Evolutionary conservation across 495 filamentous ascomycete species (phyloP).

Genomic region (Hyphodiscus hymeniophilus): DNA sequence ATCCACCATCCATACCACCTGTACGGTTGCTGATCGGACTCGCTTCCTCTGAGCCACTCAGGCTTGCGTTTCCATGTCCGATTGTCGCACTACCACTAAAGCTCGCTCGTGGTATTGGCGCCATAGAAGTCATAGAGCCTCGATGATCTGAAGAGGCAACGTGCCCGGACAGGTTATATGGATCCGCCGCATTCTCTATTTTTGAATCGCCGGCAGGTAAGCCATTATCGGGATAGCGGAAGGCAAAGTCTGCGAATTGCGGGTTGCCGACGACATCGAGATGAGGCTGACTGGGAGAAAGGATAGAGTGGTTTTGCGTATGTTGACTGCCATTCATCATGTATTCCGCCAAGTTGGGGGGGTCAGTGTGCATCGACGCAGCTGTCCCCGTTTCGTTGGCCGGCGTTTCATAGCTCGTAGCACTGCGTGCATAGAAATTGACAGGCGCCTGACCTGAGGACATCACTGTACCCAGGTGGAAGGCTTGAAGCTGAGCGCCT

Average conservation of each 20-base stretch:
- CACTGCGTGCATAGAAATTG: constrained; percentile 12
- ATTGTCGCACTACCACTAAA: constrained; percentile 9
- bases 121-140: constrained; percentile 15
- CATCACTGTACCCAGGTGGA: constrained; percentile 5
- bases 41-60: constrained; percentile 35
- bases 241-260: constrained; percentile 22
- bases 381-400: constrained; percentile 2
- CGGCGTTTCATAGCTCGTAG: constrained; percentile 8
- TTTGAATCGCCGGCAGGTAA: constrained; percentile 11
- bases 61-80: constrained; percentile 14
- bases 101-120: constrained; percentile 11
- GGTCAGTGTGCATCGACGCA: constrained; percentile 11
- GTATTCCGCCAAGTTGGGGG: constrained; percentile 20
- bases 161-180: constrained; percentile 12
- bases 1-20: constrained; percentile 29
- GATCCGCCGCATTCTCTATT: constrained; percentile 11
- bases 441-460: constrained; percentile 11
- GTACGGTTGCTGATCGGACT: constrained; percentile 38
- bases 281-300: constrained; percentile 11
- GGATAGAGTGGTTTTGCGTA: constrained; percentile 1
- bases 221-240: constrained; percentile 11
- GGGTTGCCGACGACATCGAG: constrained; percentile 16
- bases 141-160: constrained; percentile 5
- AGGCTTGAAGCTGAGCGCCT: neutral
- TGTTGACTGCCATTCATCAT: constrained; percentile 17